Evolutionary conservation across 768 basidiomycete species (phyloP).

Genomic region (Psilocybe azurescens): DNA sequence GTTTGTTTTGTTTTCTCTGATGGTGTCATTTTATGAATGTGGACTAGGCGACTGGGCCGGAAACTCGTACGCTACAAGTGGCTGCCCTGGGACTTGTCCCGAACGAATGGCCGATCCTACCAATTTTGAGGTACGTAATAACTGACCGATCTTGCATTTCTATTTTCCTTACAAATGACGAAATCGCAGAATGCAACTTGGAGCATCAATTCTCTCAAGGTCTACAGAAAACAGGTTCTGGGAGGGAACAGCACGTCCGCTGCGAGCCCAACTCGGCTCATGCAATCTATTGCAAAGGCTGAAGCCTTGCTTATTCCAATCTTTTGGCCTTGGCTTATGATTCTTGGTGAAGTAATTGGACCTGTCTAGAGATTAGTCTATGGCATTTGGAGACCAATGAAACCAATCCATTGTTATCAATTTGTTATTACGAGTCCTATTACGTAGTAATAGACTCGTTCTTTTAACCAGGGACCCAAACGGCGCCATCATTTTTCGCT

Average conservation of each 20-base stretch:
- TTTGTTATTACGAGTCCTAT: too few species aligned
- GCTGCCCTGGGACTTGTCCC: conserved; percentile 77
- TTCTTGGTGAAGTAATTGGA: neutral
- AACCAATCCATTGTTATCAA: neutral
- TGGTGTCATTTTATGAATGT: neutral
- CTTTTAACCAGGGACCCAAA: too few species aligned
- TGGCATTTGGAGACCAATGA: neutral
- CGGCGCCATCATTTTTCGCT: too few species aligned
- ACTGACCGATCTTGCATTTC: neutral
- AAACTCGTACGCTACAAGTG: conserved; percentile 71
- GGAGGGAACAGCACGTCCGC: conserved; percentile 13
- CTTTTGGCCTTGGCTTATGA: neutral
- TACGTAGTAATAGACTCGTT: too few species aligned
- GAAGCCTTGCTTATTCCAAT: neutral
- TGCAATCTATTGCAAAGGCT: neutral
- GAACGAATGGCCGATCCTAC: conserved; percentile 63
- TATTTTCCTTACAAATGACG: neutral
- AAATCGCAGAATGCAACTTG: conserved; percentile 73
- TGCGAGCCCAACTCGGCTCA: neutral
- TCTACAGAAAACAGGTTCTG: conserved; percentile 62
- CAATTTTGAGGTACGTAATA: conserved; percentile 70
- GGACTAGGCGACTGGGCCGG: conserved; percentile 80
- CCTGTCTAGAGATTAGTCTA: neutral
- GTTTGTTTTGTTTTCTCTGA: conserved; percentile 39
- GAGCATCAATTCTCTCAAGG: conserved; percentile 81